These are phyloP conservation scores for Schizosaccharomyces japonicus DNA, from an alignment of 805 yeast genomes.

Conservation along the genomic window DNA sequence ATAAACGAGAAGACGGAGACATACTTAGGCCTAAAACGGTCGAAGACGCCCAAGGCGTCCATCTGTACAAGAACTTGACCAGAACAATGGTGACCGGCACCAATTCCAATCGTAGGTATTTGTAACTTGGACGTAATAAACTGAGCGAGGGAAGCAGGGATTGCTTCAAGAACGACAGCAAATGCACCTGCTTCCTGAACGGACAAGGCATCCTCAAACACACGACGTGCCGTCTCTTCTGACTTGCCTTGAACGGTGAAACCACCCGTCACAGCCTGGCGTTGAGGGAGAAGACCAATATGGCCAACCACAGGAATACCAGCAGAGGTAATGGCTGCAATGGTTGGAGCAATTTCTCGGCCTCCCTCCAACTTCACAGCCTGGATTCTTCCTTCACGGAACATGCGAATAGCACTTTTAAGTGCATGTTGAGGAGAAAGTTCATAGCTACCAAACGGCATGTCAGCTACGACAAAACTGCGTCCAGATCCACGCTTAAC, in stretches of 20 bases:
- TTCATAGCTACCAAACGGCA: conserved; percentile 79
- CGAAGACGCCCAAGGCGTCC: conserved; percentile 49
- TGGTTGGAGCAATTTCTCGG: conserved; percentile 27
- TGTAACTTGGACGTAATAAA: conserved; percentile 33
- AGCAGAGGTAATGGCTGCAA: conserved; percentile 30
- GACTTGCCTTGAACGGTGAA: conserved; percentile 63
- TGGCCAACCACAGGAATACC: conserved; percentile 88
- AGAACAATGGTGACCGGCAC: conserved; percentile 64
- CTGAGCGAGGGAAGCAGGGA: conserved; percentile 50
- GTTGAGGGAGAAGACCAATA: conserved; percentile 79
- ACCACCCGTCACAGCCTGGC: conserved; percentile 57
- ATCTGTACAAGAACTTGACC: conserved; percentile 82
- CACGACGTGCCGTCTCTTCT: conserved; percentile 26
- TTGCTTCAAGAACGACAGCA: conserved; percentile 56
- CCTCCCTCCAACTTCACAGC: conserved; percentile 80
- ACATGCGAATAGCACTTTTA: conserved; percentile 28
- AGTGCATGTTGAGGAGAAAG: conserved; percentile 37
- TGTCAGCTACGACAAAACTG: conserved; percentile 45
- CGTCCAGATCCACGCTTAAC: conserved; percentile 42
- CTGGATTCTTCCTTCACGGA: conserved; percentile 34
- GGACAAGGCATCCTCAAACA: conserved; percentile 43
- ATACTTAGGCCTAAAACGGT: conserved; percentile 39
- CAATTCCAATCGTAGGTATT: conserved; percentile 84
- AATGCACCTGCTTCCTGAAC: conserved; percentile 60
- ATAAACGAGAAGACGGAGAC: too few relatives aligned